These are phyloP conservation scores for Eucalyptus tenuipes DNA, from an alignment of 345 rosid genomes.

Conservation along the genomic window DNA sequence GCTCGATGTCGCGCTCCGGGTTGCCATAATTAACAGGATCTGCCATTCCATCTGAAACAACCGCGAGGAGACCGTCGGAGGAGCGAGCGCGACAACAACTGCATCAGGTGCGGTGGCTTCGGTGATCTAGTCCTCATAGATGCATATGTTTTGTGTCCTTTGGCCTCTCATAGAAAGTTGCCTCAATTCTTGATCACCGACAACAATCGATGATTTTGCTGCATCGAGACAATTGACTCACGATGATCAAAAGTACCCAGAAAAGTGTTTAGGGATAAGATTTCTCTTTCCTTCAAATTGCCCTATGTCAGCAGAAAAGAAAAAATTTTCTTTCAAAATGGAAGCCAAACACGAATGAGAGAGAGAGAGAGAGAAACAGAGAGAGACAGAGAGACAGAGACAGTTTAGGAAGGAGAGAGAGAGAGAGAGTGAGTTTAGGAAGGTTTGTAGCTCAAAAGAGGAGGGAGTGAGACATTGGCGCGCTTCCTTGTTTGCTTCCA, in stretches of 20 bases:
- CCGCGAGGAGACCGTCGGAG: constrained; percentile 23
- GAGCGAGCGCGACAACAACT: constrained; percentile 12
- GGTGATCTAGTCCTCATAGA: constrained; percentile 80
- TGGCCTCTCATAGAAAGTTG: neutral
- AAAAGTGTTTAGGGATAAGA: neutral
- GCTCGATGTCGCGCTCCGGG: constrained; percentile 83
- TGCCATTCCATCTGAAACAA: constrained; percentile 99
- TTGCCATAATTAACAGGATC: constrained; percentile 66
- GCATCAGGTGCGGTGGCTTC: constrained; percentile 42
- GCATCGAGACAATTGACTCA: neutral
- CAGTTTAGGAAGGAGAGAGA: neutral
- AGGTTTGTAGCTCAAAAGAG: neutral
- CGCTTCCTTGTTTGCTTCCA: neutral
- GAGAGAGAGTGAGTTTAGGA: constrained; percentile 2
- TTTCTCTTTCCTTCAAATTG: neutral
- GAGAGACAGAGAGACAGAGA: neutral
- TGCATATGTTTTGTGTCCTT: constrained; percentile 28
- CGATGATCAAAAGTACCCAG: neutral
- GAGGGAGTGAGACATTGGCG: constrained; percentile 3
- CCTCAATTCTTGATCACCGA: neutral
- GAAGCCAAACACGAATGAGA: neutral
- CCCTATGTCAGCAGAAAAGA: neutral
- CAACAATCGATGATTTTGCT: neutral
- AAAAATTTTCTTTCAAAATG: neutral
- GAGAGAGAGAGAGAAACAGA: neutral